Percentiles rank a stretch among this genome's conserved stretches.
Evolutionary conservation across 1,284 basidiomycete genomes (phyloP).

Genomic region (Puccinia polysora): DNA sequence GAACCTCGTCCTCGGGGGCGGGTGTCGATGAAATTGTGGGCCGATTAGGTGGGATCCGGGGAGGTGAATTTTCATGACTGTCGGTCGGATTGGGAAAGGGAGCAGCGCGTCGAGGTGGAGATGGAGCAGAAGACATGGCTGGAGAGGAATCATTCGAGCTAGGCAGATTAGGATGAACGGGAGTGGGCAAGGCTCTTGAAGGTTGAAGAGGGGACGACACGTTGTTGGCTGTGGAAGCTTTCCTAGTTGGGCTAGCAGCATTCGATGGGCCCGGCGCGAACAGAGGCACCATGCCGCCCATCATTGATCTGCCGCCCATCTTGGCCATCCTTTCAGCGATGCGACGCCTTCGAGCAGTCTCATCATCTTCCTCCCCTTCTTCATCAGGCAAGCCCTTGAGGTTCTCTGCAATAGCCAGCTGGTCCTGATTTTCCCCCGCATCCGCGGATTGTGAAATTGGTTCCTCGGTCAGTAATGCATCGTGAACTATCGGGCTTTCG

Average conservation of each 20-base stretch:
- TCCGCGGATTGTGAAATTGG: not conserved
- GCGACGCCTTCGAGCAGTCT: conserved; percentile 26
- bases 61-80: not conserved
- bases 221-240: not conserved
- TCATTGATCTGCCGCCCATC: conserved; percentile 40
- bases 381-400: not conserved
- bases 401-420: not conserved
- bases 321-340: conserved; percentile 42
- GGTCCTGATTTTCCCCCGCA: not conserved
- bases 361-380: conserved; percentile 23
- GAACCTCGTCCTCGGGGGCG: not conserved
- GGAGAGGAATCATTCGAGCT: conserved; percentile 1
- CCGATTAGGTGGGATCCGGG: conserved; percentile 16
- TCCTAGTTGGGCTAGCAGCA: conserved; percentile 10
- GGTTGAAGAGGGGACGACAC: conserved; percentile 21
- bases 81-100: not conserved
- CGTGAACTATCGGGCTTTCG: not conserved
- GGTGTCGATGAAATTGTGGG: not conserved
- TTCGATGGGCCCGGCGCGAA: not conserved
- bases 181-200: conserved; percentile 9
- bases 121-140: conserved; percentile 23
- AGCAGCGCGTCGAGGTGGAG: conserved; percentile 20
- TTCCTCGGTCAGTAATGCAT: not conserved
- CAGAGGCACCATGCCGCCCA: conserved; percentile 41
- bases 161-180: conserved; percentile 3